A percentile compares a stretch with the other conserved stretches of the same genome.
These are phyloP conservation scores for Rubroboletus pulcherrimus DNA, from an alignment of 768 basidiomycete genomes.

Conservation along the genomic window DNA sequence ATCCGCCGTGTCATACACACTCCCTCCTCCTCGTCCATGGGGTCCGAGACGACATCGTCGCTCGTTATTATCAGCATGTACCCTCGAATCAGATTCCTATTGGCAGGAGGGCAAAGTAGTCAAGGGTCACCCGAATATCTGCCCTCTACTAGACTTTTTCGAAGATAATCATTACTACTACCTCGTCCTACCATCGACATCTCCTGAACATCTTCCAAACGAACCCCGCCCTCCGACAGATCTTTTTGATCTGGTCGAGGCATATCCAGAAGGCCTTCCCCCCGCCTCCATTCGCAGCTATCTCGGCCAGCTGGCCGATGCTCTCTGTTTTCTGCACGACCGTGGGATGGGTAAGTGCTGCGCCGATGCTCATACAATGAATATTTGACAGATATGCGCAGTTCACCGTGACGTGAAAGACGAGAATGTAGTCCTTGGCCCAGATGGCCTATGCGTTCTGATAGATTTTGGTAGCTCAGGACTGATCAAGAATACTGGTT, in stretches of 20 bases:
- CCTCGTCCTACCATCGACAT: conserved; percentile 78
- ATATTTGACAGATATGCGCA: conserved; percentile 26
- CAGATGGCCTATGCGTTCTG: conserved; percentile 78
- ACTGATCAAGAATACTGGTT: conserved; percentile 74
- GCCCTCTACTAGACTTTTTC: conserved; percentile 92
- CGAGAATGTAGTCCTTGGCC: conserved; percentile 87
- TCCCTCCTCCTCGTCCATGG: conserved; percentile 82
- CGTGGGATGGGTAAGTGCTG: conserved; percentile 77
- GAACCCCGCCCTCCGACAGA: conserved; percentile 65
- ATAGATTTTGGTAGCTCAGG: conserved; percentile 98
- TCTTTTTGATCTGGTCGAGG: conserved; percentile 93
- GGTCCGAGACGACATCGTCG: conserved; percentile 56
- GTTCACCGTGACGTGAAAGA: conserved; percentile 99
- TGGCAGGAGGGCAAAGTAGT: conserved; percentile 72
- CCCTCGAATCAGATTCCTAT: conserved; percentile 24
- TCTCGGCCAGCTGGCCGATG: conserved; percentile 92
- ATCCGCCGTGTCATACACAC: conserved; percentile 72
- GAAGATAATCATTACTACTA: conserved; percentile 97
- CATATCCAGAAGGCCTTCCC: conserved; percentile 80
- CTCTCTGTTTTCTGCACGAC: conserved; percentile 80
- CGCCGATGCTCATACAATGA: neutral
- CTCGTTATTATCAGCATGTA: conserved; percentile 20
- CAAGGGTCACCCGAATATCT: conserved; percentile 93
- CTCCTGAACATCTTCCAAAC: conserved; percentile 52
- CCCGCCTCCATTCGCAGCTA: conserved; percentile 73